A percentile compares a stretch with the other conserved stretches of the same genome.
phyloP scores from a whole-genome alignment of 345 rosid species.

The Clausena lansium region DNA sequence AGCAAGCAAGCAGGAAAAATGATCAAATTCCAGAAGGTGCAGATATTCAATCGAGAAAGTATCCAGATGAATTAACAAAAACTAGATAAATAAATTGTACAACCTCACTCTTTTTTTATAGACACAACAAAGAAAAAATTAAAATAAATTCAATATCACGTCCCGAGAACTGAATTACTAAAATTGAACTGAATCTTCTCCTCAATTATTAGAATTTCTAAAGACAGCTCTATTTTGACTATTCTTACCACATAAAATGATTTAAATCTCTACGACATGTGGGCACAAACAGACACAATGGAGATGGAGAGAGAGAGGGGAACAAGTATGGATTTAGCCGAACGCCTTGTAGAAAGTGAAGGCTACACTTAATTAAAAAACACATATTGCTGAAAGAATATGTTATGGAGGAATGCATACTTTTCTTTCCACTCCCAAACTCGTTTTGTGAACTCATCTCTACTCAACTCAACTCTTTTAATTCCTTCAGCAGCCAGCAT shows the following conservation, averaged over 20 bases:
- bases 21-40: neutral
- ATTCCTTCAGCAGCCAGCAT: conserved; percentile 94
- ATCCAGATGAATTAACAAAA: neutral
- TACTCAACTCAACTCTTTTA: conserved; percentile 70
- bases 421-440: conserved; percentile 99
- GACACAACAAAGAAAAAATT: too few relatives aligned
- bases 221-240: neutral
- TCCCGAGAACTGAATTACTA: neutral
- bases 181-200: neutral
- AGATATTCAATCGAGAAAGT: neutral
- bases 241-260: neutral
- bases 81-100: neutral
- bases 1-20: conserved; percentile 1
- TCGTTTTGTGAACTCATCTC: conserved; percentile 86
- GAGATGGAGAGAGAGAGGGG: neutral
- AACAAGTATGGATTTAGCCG: neutral
- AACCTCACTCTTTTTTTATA: neutral
- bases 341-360: neutral
- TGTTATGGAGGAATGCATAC: conserved; percentile 39
- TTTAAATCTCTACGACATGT: neutral
- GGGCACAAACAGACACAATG: neutral
- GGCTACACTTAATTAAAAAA: neutral
- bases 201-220: neutral
- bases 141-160: too few relatives aligned
- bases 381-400: neutral